Evolutionary conservation across 1,139 yeast species (phyloP).

Genomic region (Yamadazyma conglobata): DNA sequence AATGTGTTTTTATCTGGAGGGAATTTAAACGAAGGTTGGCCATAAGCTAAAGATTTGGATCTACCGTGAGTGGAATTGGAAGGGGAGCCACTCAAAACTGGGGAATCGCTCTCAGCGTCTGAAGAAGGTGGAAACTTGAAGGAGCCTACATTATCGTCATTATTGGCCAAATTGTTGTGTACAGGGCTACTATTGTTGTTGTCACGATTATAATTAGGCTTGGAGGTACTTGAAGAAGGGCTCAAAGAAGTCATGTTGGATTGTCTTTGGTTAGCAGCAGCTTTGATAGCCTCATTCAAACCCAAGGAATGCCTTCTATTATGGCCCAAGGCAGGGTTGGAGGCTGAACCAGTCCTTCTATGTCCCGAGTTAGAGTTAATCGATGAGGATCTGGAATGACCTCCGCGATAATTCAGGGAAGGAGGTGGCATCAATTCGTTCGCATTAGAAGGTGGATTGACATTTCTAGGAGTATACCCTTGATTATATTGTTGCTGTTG

Average conservation of each 20-base stretch:
- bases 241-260: slow-evolving; percentile 36
- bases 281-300: slow-evolving; percentile 90
- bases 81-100: slow-evolving; percentile 19
- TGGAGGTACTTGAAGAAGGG: slow-evolving; percentile 25
- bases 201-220: too few species aligned
- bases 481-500: slow-evolving; percentile 50
- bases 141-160: slow-evolving; percentile 24
- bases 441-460: slow-evolving; percentile 1
- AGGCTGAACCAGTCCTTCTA: slow-evolving; percentile 37
- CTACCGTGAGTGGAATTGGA: slow-evolving; percentile 25
- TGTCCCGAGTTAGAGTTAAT: slow-evolving; percentile 19
- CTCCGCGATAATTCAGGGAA: slow-evolving; percentile 13
- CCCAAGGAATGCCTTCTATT: slow-evolving; percentile 90
- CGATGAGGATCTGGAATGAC: slow-evolving; percentile 40
- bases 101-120: slow-evolving; percentile 15
- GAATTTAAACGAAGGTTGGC: slow-evolving; percentile 44
- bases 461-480: slow-evolving; percentile 1
- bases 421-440: slow-evolving; percentile 30
- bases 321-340: slow-evolving; percentile 54
- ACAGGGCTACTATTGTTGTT: slow-evolving; percentile 5
- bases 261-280: slow-evolving; percentile 87
- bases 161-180: too few species aligned
- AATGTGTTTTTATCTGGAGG: slow-evolving; percentile 35
- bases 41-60: slow-evolving; percentile 41
- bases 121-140: slow-evolving; percentile 35